phyloP scores from a whole-genome alignment of 768 basidiomycete genomes.

The Mycena chlorophos region DNA sequence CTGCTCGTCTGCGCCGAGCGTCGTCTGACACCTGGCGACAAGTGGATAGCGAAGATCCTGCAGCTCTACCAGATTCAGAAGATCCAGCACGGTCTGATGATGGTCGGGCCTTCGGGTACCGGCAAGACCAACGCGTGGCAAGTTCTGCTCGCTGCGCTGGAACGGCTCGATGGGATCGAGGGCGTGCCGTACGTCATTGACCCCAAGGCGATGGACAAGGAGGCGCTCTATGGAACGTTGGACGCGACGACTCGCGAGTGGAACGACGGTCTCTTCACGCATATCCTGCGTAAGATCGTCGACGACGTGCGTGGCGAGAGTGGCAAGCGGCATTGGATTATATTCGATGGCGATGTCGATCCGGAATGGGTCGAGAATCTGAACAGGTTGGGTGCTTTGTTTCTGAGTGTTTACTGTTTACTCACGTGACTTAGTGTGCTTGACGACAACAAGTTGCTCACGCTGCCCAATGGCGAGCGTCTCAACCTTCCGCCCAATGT shows the following conservation, averaged over 20 bases:
- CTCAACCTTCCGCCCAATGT: conserved; percentile 96
- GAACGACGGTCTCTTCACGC: conserved; percentile 98
- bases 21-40: conserved; percentile 81
- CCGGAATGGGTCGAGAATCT: conserved; percentile 99
- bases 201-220: conserved; percentile 99
- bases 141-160: conserved; percentile 85
- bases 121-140: conserved; percentile 99
- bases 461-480: conserved; percentile 96
- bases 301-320: conserved; percentile 99
- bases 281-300: conserved; percentile 95
- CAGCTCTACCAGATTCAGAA: conserved; percentile 99
- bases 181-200: conserved; percentile 96
- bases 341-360: conserved; percentile 99
- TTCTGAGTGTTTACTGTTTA: conserved; percentile 7
- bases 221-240: conserved; percentile 94
- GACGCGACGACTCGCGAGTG: conserved; percentile 98
- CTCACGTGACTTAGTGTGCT: conserved; percentile 66
- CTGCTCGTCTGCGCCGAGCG: conserved; percentile 82
- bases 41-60: conserved; percentile 93
- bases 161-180: conserved; percentile 88
- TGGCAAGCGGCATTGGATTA: conserved; percentile 96
- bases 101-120: conserved; percentile 96
- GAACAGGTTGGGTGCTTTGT: conserved; percentile 74
- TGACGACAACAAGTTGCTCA: conserved; percentile 97
- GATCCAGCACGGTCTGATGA: conserved; percentile 99